phyloP scores from a whole-genome alignment of 2,329 filamentous ascomycete species.

The Fusarium nodosum region DNA sequence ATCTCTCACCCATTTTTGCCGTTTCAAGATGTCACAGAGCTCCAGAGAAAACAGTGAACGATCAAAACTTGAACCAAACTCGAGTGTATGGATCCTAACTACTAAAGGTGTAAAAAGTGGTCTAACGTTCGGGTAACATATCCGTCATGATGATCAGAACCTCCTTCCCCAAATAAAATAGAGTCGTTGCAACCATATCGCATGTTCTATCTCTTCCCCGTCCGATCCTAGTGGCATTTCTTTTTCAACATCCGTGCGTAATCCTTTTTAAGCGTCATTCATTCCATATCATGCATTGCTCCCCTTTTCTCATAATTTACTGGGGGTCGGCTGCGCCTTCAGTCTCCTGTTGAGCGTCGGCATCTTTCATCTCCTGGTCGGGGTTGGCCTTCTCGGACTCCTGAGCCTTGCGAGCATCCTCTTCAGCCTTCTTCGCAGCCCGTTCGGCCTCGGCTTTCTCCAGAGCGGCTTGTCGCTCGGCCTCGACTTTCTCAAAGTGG shows the following conservation, averaged over 20 bases:
- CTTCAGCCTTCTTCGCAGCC: slow-evolving; percentile 78
- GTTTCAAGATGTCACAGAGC: not conserved
- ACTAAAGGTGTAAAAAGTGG: slow-evolving; percentile 50
- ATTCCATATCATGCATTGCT: slow-evolving; percentile 41
- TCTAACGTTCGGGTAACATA: slow-evolving; percentile 51
- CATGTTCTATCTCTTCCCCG: slow-evolving; percentile 41
- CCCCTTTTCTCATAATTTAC: slow-evolving; percentile 48
- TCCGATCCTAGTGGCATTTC: slow-evolving; percentile 27
- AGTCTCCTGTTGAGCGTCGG: slow-evolving; percentile 63
- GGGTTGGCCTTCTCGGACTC: slow-evolving; percentile 64
- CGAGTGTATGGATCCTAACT: slow-evolving; percentile 48
- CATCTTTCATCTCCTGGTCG: slow-evolving; percentile 76
- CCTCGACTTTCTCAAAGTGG: slow-evolving; percentile 94
- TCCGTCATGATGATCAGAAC: slow-evolving; percentile 50
- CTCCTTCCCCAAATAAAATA: slow-evolving; percentile 41
- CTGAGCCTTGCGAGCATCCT: slow-evolving; percentile 67
- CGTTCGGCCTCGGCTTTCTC: slow-evolving; percentile 83
- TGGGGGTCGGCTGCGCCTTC: slow-evolving; percentile 60
- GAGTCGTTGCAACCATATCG: slow-evolving; percentile 47
- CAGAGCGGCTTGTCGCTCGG: slow-evolving; percentile 82
- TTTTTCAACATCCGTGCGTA: slow-evolving; percentile 30
- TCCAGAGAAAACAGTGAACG: not conserved
- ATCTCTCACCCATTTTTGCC: too few relatives aligned
- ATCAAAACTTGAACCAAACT: slow-evolving; percentile 42
- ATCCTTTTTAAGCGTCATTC: slow-evolving; percentile 46